phyloP scores from a whole-genome alignment of 192 early-diverging fungal species.

The Geosiphon pyriformis region DNA sequence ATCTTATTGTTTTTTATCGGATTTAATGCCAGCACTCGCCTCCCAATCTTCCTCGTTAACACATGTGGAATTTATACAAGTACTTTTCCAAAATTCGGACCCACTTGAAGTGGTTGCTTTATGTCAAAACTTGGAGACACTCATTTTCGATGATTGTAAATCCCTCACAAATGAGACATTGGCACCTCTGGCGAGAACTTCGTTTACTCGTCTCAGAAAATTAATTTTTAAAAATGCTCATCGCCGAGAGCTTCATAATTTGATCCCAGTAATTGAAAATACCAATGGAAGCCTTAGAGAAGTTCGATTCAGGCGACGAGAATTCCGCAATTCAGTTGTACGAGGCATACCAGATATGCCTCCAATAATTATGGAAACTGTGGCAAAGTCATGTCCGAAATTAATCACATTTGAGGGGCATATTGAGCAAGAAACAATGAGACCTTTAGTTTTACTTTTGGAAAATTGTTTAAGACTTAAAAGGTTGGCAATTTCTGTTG shows the following conservation, averaged over 20 bases:
- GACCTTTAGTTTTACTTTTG: neutral
- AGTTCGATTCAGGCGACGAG: slow-evolving; percentile 5
- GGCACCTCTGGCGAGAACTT: neutral
- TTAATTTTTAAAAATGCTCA: slow-evolving; percentile 6
- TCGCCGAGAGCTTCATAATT: neutral
- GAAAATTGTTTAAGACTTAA: no score
- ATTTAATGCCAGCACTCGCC: neutral
- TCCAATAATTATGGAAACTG: neutral
- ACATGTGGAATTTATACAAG: neutral
- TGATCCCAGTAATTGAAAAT: neutral
- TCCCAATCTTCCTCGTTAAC: neutral
- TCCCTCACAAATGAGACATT: neutral
- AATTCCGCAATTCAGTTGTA: neutral
- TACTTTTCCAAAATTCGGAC: neutral
- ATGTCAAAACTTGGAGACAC: slow-evolving; percentile 1
- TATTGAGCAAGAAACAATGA: neutral
- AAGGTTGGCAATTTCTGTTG: neutral
- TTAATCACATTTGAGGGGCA: slow-evolving; percentile 6
- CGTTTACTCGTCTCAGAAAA: slow-evolving; percentile 4
- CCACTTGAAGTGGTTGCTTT: neutral
- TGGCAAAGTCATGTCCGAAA: neutral
- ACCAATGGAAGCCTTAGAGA: neutral
- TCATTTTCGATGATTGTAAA: neutral
- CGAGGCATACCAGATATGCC: slow-evolving; percentile 1
- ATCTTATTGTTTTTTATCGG: neutral